phyloP scores from a whole-genome alignment of 2,329 filamentous ascomycete genomes.

The Cadophora gregata region DNA sequence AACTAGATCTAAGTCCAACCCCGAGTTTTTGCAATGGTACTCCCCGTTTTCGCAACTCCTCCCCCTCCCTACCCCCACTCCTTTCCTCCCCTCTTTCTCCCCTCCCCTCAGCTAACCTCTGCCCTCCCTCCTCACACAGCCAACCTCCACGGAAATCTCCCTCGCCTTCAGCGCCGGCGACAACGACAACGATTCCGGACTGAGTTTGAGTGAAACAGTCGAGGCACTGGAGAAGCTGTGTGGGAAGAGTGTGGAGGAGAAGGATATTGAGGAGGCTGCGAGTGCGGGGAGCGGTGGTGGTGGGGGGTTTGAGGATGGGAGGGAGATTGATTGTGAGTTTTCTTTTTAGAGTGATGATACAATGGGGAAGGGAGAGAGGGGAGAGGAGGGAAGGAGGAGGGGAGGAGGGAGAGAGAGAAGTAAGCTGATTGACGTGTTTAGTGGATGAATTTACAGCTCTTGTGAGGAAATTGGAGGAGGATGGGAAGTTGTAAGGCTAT shows the following conservation, averaged over 20 bases:
- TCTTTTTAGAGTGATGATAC: background rate
- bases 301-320: background rate
- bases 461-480: slow-evolving; percentile 14
- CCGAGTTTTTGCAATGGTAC: no score
- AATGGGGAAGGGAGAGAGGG: background rate
- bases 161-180: background rate
- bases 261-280: slow-evolving; percentile 7
- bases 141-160: background rate
- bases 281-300: background rate
- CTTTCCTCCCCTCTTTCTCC: no score
- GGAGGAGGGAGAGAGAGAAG: background rate
- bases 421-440: background rate
- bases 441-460: slow-evolving; percentile 17
- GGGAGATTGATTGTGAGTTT: slow-evolving; percentile 18
- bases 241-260: slow-evolving; percentile 18
- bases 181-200: slow-evolving; percentile 14
- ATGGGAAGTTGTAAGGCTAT: slow-evolving; percentile 9
- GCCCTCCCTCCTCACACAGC: background rate
- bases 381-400: background rate
- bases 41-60: no score
- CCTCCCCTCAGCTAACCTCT: no score
- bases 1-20: no score
- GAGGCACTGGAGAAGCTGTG: slow-evolving; percentile 17
- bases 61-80: no score
- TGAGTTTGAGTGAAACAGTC: background rate